These are phyloP conservation scores for Metarhizium rileyi DNA, from an alignment of 2,329 filamentous ascomycete species.

Conservation along the genomic window DNA sequence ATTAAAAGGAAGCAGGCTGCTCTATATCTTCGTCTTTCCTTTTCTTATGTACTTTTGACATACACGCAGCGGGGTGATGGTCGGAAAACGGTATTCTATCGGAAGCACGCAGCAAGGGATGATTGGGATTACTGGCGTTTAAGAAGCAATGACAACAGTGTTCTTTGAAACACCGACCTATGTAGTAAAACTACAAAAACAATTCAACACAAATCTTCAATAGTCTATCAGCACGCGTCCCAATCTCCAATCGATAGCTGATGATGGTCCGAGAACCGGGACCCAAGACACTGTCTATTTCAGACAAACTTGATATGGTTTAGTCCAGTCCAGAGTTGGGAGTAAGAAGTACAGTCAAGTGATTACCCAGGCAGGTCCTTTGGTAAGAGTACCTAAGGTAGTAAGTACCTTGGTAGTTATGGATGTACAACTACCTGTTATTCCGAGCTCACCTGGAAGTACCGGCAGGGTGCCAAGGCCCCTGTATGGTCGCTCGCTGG, in stretches of 20 bases:
- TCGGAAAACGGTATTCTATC: background rate
- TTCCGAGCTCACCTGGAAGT: no score
- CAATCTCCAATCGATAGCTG: background rate
- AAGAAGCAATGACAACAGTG: background rate
- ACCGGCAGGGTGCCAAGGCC: no score
- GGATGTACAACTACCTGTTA: no score
- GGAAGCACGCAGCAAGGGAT: background rate
- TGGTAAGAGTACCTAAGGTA: no score
- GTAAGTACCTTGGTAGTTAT: no score
- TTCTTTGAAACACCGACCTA: background rate
- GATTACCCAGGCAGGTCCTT: no score
- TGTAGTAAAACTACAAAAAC: background rate
- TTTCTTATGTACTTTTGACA: background rate
- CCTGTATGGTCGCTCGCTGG: no score
- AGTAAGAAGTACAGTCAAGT: no score
- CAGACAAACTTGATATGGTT: no score
- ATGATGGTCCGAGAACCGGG: background rate
- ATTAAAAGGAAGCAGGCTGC: background rate
- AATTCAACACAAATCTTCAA: background rate
- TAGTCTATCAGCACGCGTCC: background rate
- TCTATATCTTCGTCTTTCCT: background rate
- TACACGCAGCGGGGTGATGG: constrained; percentile 1
- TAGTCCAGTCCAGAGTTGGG: no score
- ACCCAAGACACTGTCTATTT: background rate
- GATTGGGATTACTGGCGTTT: background rate